Conservation (phyloP, 2,329 filamentous ascomycete species). For the Fusarium illudens region DNA sequence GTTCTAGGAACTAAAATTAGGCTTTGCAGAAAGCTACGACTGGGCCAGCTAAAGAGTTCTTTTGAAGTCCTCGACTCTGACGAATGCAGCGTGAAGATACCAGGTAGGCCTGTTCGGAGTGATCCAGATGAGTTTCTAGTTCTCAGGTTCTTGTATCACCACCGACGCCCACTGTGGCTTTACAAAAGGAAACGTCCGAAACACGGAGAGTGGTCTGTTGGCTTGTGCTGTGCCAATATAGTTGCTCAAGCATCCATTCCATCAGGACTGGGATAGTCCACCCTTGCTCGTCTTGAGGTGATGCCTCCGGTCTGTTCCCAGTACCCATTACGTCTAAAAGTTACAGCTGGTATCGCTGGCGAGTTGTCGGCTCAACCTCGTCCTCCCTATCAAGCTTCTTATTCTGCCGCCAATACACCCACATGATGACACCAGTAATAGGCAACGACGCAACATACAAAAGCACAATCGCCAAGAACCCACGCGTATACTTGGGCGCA, state of each 20-base stretch:
- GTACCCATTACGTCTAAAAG: fast-evolving
- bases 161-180: too few relatives aligned
- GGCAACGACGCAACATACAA: conserved; percentile 30
- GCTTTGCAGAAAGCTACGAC: too few relatives aligned
- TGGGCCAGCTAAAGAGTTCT: too few relatives aligned
- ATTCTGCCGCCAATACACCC: conserved; percentile 36
- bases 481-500: conserved; percentile 27
- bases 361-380: background rate
- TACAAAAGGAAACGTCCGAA: background rate
- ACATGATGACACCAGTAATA: conserved; percentile 26
- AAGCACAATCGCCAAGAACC: conserved; percentile 30
- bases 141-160: too few relatives aligned
- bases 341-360: background rate
- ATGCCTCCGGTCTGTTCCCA: background rate
- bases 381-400: conserved; percentile 4
- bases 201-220: background rate
- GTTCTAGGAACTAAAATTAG: too few relatives aligned
- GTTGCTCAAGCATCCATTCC: background rate
- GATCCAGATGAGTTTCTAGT: too few relatives aligned
- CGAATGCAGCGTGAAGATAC: too few relatives aligned
- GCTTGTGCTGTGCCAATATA: background rate
- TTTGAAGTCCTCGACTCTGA: too few relatives aligned
- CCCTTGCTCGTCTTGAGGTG: background rate
- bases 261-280: fast-evolving
- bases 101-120: too few relatives aligned